Percentiles rank a stretch among this genome's conserved stretches.
phyloP scores from a whole-genome alignment of 176 grass and related monocot species.

The Tuctoria greenei region DNA sequence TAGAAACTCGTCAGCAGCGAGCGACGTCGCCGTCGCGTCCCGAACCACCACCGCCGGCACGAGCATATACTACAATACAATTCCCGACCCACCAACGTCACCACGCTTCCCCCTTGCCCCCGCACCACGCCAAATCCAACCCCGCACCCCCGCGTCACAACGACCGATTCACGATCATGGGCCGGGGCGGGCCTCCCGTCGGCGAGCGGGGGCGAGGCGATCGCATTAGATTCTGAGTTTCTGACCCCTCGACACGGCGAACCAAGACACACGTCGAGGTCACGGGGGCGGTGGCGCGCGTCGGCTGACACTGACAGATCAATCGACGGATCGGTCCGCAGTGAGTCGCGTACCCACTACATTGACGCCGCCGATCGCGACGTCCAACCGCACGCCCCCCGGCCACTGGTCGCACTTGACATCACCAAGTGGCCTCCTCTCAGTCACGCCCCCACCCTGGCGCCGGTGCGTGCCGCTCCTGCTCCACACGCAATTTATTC shows the following conservation, averaged over 20 bases:
- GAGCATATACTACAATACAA: background rate
- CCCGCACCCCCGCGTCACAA: background rate
- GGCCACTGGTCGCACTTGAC: background rate
- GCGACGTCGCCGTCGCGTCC: background rate
- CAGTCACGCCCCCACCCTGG: background rate
- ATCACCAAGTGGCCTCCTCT: background rate
- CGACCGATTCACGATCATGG: background rate
- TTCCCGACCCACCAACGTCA: background rate
- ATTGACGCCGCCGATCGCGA: conserved; percentile 27
- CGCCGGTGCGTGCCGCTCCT: background rate
- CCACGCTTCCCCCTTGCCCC: background rate
- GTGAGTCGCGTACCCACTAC: background rate
- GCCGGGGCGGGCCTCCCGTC: too few species aligned
- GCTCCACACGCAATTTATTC: conserved; percentile 6
- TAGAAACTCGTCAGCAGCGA: background rate
- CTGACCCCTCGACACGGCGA: background rate
- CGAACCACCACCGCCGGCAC: conserved; percentile 16
- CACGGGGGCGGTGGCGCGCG: background rate
- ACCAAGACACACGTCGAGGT: background rate
- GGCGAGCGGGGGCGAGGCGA: background rate
- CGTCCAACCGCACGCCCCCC: conserved; percentile 25
- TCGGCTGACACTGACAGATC: background rate
- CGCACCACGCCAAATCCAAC: background rate
- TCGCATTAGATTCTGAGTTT: background rate
- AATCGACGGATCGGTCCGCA: background rate